phyloP scores from a whole-genome alignment of 495 filamentous ascomycete genomes.

The Parathielavia hyrcaniae region DNA sequence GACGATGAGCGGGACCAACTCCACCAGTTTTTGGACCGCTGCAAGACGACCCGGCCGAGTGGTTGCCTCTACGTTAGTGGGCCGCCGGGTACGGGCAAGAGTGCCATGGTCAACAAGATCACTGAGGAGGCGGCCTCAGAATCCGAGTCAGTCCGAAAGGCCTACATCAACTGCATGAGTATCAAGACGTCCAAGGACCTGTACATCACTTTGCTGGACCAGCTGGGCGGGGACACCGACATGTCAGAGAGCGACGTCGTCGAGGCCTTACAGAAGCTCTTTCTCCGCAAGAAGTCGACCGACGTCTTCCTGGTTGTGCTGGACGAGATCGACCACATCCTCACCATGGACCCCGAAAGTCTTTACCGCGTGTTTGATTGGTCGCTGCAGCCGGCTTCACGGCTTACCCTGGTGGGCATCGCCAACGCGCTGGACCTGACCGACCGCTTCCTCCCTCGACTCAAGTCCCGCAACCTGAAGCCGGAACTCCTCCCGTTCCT shows the following conservation, averaged over 20 bases:
- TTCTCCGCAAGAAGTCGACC: conserved; percentile 51
- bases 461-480: conserved; percentile 87
- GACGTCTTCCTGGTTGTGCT: conserved; percentile 72
- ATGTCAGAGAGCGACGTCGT: conserved; percentile 48
- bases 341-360: conserved; percentile 76
- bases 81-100: conserved; percentile 94
- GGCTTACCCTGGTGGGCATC: conserved; percentile 80
- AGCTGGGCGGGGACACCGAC: conserved; percentile 36
- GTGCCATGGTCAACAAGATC: conserved; percentile 79
- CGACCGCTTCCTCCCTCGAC: conserved; percentile 85
- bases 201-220: conserved; percentile 63
- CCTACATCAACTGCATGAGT: conserved; percentile 94
- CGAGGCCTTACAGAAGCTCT: conserved; percentile 56
- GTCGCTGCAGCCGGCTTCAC: conserved; percentile 72
- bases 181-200: conserved; percentile 78
- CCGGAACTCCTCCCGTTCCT: conserved; percentile 86
- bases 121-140: conserved; percentile 51
- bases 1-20: conserved; percentile 73
- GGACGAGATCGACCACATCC: conserved; percentile 92
- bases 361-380: conserved; percentile 90
- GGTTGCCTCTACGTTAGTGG: conserved; percentile 96
- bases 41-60: conserved; percentile 53
- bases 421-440: conserved; percentile 95
- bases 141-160: conserved; percentile 50
- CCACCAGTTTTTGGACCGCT: conserved; percentile 58